Evolutionary conservation across 2,329 filamentous ascomycete species (phyloP).

Genomic region (Fusarium sp.): DNA sequence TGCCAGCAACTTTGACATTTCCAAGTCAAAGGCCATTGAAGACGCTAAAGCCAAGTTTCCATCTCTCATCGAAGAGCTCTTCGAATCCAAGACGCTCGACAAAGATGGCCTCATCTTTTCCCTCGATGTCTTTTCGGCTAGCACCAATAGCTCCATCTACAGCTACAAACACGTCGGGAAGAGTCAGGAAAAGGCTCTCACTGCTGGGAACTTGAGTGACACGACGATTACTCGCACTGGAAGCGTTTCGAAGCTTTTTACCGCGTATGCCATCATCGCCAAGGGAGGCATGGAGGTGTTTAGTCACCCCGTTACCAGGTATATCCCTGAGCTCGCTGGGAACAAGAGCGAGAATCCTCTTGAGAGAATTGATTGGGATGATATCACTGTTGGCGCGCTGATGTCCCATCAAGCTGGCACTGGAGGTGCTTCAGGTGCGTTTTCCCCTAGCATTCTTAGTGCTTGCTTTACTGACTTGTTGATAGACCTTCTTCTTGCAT

Average conservation of each 20-base stretch:
- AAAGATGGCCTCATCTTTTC: slow-evolving; percentile 30
- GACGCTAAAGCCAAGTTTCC: slow-evolving; percentile 29
- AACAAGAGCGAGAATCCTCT: slow-evolving; percentile 7
- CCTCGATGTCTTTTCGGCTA: slow-evolving; percentile 41
- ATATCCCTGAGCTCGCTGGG: slow-evolving; percentile 30
- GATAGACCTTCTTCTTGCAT: neutral
- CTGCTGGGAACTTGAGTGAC: slow-evolving; percentile 26
- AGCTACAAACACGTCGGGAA: slow-evolving; percentile 36
- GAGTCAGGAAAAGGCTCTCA: slow-evolving; percentile 23
- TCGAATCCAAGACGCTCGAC: slow-evolving; percentile 15
- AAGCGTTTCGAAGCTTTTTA: slow-evolving; percentile 34
- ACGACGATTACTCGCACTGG: slow-evolving; percentile 21
- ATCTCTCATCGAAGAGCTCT: slow-evolving; percentile 10
- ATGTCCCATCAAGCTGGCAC: slow-evolving; percentile 33
- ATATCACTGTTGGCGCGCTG: slow-evolving; percentile 34
- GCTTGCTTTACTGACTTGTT: neutral
- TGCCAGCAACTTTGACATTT: slow-evolving; percentile 32
- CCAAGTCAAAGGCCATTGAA: slow-evolving; percentile 9
- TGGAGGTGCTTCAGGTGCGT: slow-evolving; percentile 14
- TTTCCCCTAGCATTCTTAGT: too few relatives aligned
- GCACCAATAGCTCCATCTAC: slow-evolving; percentile 39
- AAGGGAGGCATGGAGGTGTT: slow-evolving; percentile 32
- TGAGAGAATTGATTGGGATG: slow-evolving; percentile 26
- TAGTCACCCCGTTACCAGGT: slow-evolving; percentile 26
- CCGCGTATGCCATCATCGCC: slow-evolving; percentile 25